These are phyloP conservation scores for Sporisorium exsertum DNA, from an alignment of 1,284 basidiomycete genomes.

Conservation along the genomic window DNA sequence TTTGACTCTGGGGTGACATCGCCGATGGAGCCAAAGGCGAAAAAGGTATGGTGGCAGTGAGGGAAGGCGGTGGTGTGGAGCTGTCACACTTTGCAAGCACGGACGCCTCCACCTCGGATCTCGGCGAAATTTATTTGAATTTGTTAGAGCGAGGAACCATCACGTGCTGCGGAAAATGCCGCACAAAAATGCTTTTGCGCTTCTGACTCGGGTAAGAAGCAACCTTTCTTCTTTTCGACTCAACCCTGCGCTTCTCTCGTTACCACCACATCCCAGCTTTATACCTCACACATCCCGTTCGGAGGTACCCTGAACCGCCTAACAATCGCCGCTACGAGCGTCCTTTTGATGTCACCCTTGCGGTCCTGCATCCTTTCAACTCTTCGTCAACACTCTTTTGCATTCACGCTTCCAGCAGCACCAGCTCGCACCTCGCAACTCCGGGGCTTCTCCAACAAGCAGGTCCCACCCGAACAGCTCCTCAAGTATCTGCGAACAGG, in stretches of 20 bases:
- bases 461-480: slow-evolving; percentile 29
- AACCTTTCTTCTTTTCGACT: not conserved
- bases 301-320: not conserved
- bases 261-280: not conserved
- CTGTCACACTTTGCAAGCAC: slow-evolving; percentile 4
- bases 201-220: slow-evolving; percentile 6
- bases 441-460: slow-evolving; percentile 25
- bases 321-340: not conserved
- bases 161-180: slow-evolving; percentile 4
- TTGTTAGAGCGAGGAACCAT: slow-evolving; percentile 6
- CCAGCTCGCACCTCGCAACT: not conserved
- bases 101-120: slow-evolving; percentile 1
- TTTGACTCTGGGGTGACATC: not conserved
- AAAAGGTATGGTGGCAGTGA: not conserved
- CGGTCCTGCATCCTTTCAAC: slow-evolving; percentile 25
- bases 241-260: too few species aligned
- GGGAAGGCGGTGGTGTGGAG: not conserved
- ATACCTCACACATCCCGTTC: not conserved
- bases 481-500: slow-evolving; percentile 23
- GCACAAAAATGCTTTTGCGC: not conserved
- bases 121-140: not conserved
- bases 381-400: slow-evolving; percentile 7
- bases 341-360: slow-evolving; percentile 35
- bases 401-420: slow-evolving; percentile 1
- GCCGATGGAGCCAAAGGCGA: not conserved